These are phyloP conservation scores for Solanum hybrid DNA, from an alignment of 305 asterid genomes.

Conservation along the genomic window DNA sequence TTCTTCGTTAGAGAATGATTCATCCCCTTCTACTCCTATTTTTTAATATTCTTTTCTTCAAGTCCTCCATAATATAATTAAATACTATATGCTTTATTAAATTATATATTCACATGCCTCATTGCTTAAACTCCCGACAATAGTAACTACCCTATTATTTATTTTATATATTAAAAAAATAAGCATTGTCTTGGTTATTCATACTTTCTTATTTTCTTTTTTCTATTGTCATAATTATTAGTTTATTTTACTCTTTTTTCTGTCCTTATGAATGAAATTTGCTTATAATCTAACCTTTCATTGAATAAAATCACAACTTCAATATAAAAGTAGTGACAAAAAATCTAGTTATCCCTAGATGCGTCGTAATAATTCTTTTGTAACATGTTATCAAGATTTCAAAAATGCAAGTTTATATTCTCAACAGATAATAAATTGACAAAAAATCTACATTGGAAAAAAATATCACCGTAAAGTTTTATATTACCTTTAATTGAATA, in stretches of 20 bases:
- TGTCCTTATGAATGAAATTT: not conserved
- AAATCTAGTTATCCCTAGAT: not conserved
- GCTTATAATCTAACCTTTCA: not conserved
- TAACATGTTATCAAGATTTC: not conserved
- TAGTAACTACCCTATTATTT: not conserved
- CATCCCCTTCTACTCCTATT: not conserved
- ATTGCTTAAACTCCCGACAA: not conserved
- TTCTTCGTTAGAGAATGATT: not conserved
- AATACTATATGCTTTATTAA: not conserved
- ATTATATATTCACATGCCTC: conserved; percentile 1
- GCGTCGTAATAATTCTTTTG: not conserved
- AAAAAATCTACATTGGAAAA: not conserved
- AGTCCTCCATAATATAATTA: not conserved
- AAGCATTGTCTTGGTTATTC: not conserved
- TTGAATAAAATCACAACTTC: not conserved
- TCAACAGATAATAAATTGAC: not conserved
- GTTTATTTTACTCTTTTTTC: not conserved
- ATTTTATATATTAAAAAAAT: not conserved
- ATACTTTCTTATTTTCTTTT: not conserved
- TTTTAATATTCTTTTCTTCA: not conserved
- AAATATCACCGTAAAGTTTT: not conserved
- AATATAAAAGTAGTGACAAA: not conserved
- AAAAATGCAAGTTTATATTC: not conserved
- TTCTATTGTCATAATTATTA: not conserved
- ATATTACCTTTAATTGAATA: not conserved